Evolutionary conservation across 306 rosid species (phyloP).

Genomic region (Malus orientalis): DNA sequence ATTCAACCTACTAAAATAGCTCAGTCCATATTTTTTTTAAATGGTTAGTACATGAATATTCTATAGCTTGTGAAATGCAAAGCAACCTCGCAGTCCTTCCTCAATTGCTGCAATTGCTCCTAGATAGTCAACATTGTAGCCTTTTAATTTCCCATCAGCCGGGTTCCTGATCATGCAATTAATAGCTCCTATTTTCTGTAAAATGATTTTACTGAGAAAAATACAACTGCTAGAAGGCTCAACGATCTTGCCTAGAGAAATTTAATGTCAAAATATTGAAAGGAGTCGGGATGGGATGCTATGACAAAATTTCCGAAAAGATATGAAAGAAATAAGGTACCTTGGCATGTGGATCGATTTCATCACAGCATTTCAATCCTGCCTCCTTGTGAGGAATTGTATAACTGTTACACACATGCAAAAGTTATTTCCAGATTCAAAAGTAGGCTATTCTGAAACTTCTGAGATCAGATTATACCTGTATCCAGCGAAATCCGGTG

Average conservation of each 20-base stretch:
- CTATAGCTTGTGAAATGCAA: background rate
- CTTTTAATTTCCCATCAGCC: conserved; percentile 42
- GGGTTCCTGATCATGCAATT: conserved; percentile 62
- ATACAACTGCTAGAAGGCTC: background rate
- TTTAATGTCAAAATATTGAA: background rate
- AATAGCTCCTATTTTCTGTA: conserved; percentile 59
- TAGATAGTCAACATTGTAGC: conserved; percentile 55
- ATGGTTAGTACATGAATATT: background rate
- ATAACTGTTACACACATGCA: conserved; percentile 24
- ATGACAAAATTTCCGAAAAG: background rate
- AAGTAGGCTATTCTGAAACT: background rate
- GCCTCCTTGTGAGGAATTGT: conserved; percentile 62
- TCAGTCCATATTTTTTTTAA: background rate
- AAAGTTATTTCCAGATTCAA: background rate
- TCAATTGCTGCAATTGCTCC: conserved; percentile 70
- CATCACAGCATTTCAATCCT: conserved; percentile 50
- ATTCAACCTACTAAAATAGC: background rate
- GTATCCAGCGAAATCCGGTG: conserved; percentile 60
- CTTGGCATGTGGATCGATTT: conserved; percentile 52
- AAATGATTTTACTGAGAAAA: background rate
- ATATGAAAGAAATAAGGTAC: conserved; percentile 12
- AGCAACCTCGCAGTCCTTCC: conserved; percentile 48
- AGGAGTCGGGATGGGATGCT: background rate
- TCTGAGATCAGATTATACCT: conserved; percentile 34
- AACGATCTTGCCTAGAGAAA: background rate